A percentile compares a stretch with the other conserved stretches of the same genome.
phyloP scores from a whole-genome alignment of 129 eudicot species.

The Erigeron canadensis region DNA sequence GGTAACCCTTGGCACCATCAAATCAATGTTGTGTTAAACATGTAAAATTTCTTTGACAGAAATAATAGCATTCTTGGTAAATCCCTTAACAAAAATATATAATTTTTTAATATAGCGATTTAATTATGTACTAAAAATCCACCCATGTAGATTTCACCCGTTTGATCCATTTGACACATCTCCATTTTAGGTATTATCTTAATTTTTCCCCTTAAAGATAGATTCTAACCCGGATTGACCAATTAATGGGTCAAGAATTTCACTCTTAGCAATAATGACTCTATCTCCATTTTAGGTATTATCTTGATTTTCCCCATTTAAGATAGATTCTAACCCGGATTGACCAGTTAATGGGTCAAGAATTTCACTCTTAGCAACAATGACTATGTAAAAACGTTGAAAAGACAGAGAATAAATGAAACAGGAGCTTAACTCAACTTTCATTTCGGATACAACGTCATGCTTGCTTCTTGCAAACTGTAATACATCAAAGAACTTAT shows the following conservation, averaged over 20 bases:
- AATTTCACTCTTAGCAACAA: neutral
- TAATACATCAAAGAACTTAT: slow-evolving; percentile 9
- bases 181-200: no score
- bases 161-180: neutral
- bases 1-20: neutral
- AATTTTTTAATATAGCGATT: no score
- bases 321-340: neutral
- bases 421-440: slow-evolving; percentile 58
- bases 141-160: neutral
- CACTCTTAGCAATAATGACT: neutral
- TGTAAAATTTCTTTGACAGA: no score
- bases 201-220: no score
- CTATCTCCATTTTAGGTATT: no score
- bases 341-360: neutral
- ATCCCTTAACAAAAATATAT: neutral
- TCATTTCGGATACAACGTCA: slow-evolving; percentile 65
- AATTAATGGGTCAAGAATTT: neutral
- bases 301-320: no score
- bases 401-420: slow-evolving; percentile 2
- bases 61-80: neutral
- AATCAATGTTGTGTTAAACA: neutral
- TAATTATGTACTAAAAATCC: no score
- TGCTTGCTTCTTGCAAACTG: slow-evolving; percentile 91
- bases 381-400: slow-evolving; percentile 11
- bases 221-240: neutral